A percentile compares a stretch with the other conserved stretches of the same genome.
These are phyloP conservation scores for Xerocomellus intermedius DNA, from an alignment of 768 basidiomycete genomes.

Conservation along the genomic window DNA sequence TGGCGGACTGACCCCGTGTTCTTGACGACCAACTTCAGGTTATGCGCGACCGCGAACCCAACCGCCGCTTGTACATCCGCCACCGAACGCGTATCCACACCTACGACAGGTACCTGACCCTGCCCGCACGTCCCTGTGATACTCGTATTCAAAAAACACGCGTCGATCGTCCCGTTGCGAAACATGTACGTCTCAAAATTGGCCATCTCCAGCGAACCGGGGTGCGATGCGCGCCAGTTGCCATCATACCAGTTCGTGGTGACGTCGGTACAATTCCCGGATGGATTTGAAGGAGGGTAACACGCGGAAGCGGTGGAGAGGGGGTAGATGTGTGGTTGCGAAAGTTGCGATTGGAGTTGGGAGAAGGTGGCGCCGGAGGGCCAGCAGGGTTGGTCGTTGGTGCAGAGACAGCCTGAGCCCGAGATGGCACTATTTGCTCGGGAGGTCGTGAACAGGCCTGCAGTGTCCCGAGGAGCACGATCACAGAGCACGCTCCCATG, in stretches of 20 bases:
- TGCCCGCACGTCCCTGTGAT: conserved; percentile 20
- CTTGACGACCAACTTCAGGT: conserved; percentile 24
- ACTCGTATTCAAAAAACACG: conserved; percentile 32
- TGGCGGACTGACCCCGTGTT: conserved; percentile 17
- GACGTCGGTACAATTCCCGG: conserved; percentile 40
- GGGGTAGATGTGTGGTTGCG: conserved; percentile 45
- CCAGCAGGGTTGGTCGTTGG: conserved; percentile 41
- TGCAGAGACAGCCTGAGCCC: conserved; percentile 34
- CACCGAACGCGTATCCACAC: conserved; percentile 21
- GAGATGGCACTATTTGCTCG: neutral
- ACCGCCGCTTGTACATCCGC: conserved; percentile 22
- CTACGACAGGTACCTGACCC: conserved; percentile 20
- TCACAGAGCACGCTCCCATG: neutral
- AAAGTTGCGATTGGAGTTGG: conserved; percentile 35
- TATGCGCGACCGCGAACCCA: conserved; percentile 16
- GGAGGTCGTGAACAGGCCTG: neutral
- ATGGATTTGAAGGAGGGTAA: conserved; percentile 37
- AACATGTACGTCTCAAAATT: conserved; percentile 36
- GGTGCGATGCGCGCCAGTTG: conserved; percentile 40
- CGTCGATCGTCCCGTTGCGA: conserved; percentile 47
- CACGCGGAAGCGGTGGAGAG: conserved; percentile 41
- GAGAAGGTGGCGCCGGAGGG: conserved; percentile 37
- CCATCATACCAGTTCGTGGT: conserved; percentile 30
- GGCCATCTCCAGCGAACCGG: conserved; percentile 39
- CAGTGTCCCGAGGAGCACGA: neutral